Evolutionary conservation across 2,329 filamentous ascomycete genomes (phyloP), one percentile per base, ranked within the genome.

Genomic region (Ophiocordyceps camponoti-saundersi): DNA sequence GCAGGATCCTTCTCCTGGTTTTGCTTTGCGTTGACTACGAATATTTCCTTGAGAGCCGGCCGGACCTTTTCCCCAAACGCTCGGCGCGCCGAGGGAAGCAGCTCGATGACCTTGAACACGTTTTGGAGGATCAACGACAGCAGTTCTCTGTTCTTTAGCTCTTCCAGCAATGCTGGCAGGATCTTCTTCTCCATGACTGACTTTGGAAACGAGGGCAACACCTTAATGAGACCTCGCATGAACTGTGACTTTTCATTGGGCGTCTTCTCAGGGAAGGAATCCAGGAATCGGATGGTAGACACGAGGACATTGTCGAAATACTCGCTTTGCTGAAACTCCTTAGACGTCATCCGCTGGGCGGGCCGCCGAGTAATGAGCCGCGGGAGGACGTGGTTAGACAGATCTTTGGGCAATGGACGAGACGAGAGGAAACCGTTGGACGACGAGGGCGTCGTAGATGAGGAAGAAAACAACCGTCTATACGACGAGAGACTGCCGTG

Each of bases 261-360:
- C 1, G 88, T 95, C 66, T 98, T 98, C 32, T 86, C 85, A 0
- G 92, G 90, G 49, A 98, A 78, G 0, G 81, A 77, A 56, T 98
- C 92, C 23, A 98, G 69, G 58, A 98, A 98, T 13, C 92, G 85
- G 51, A 98, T 95, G 0, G 92, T 95, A 0, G 89, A 95, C 21
- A 98, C 87, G 5, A 98, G 71, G 43, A 96, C 85, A 57, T 96
- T 98, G 64, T 98, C 88, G 60, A 98, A 98, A 60, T 93, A 98
- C 53, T 86, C 81, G 57, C 88, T 93, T 61, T 95, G 79, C 59
- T 98, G 92, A 55, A 98, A 96, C 56, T 95, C 90, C 47, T 77
- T 79, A 5, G 90, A 88, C 23, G 80, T 88, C 68, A 96, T 76
- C 42, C 92, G 78, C 59, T 94, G 85, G 3, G 88, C 87, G 3